A percentile compares a stretch with the other conserved stretches of the same genome.
Conservation (phyloP, 208 protist species). For the Zelonia costaricensis region DNA sequence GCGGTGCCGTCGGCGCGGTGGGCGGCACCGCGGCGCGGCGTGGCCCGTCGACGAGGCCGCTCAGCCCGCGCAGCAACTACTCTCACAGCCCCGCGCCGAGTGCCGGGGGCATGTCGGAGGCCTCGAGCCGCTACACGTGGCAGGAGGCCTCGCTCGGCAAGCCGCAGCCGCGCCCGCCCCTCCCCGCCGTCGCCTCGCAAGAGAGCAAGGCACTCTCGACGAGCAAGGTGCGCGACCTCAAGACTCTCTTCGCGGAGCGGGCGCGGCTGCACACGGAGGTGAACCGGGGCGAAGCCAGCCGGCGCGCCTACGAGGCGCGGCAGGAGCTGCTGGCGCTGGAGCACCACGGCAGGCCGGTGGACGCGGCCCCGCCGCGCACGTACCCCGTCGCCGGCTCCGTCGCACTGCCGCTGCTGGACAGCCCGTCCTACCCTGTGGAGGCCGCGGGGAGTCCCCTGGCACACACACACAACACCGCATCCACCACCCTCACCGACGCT, state of each 20-base stretch:
- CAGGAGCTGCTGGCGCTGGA: slow-evolving; percentile 79
- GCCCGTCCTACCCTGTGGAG: background rate
- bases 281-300: slow-evolving; percentile 55
- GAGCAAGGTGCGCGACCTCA: slow-evolving; percentile 52
- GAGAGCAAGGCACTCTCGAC: slow-evolving; percentile 21
- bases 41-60: background rate
- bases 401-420: background rate
- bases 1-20: background rate
- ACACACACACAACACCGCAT: no score
- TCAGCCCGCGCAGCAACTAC: background rate
- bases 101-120: background rate
- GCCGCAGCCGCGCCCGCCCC: slow-evolving; percentile 43
- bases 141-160: slow-evolving; percentile 19
- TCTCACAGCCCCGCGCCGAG: background rate
- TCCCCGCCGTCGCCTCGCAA: slow-evolving; percentile 54
- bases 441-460: background rate
- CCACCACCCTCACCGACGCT: no score
- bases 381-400: slow-evolving; percentile 3
- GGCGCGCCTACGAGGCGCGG: slow-evolving; percentile 56
- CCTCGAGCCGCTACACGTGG: slow-evolving; percentile 7
- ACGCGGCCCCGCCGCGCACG: background rate
- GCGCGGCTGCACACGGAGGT: slow-evolving; percentile 58
- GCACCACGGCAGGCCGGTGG: slow-evolving; percentile 15
- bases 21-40: background rate
- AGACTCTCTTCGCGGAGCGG: slow-evolving; percentile 66